phyloP scores from a whole-genome alignment of 1,284 basidiomycete species.

The Microbotryum scabiosae region DNA sequence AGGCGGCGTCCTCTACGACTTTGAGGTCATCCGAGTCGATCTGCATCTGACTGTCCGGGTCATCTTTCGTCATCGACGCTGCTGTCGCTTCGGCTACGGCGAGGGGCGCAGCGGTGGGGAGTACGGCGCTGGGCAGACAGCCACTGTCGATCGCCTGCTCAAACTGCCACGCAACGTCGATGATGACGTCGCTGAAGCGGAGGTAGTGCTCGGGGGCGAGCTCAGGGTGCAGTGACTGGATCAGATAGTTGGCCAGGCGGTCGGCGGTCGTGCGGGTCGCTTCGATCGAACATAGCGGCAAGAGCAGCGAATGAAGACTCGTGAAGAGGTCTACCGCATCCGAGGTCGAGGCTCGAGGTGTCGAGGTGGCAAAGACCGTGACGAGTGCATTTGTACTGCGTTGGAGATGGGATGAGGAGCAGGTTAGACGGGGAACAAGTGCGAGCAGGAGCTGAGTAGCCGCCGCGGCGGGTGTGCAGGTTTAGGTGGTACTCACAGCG shows the following conservation, averaged over 20 bases:
- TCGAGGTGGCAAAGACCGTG: too few species aligned
- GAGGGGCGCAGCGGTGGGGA: conserved; percentile 31
- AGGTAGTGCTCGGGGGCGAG: not conserved
- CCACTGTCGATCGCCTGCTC: conserved; percentile 61
- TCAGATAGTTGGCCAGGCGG: not conserved
- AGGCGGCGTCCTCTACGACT: conserved; percentile 31
- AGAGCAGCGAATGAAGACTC: too few species aligned
- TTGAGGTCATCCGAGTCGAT: conserved; percentile 52
- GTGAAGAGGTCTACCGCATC: too few species aligned
- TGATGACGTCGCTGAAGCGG: conserved; percentile 48
- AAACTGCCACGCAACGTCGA: conserved; percentile 68
- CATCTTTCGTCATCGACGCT: conserved; percentile 38
- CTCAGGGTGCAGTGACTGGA: not conserved
- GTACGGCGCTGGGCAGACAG: conserved; percentile 36
- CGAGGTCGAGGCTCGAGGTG: too few species aligned
- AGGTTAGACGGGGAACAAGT: too few species aligned
- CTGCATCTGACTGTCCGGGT: conserved; percentile 45
- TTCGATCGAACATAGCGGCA: too few species aligned
- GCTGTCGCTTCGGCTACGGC: conserved; percentile 11
- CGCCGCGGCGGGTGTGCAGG: too few species aligned
- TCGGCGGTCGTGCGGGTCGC: too few species aligned
- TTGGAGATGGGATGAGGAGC: too few species aligned
- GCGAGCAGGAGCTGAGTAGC: too few species aligned
- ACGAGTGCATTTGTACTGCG: too few species aligned
- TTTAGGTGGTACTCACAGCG: too few species aligned